Evolutionary conservation across 1,284 basidiomycete genomes (phyloP).

Genomic region (Ceratobasidium theobromae): DNA sequence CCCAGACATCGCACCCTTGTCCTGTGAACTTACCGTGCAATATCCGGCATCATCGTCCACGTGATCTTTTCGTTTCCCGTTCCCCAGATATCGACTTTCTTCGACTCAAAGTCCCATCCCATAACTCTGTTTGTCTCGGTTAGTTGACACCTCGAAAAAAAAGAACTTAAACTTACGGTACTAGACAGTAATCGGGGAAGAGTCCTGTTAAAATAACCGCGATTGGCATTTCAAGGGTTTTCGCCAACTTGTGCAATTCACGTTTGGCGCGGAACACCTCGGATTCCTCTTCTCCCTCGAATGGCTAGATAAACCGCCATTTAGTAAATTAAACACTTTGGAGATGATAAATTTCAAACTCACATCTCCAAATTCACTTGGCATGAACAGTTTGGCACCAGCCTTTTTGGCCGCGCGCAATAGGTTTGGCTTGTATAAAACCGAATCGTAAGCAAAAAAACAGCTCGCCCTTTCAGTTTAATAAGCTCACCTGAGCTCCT

Average conservation of each 20-base stretch:
- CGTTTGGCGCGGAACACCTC: constrained; percentile 22
- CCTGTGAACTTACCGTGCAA: constrained; percentile 20
- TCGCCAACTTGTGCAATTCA: constrained; percentile 27
- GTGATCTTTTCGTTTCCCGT: constrained; percentile 22
- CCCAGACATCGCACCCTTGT: neutral
- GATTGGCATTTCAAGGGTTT: constrained; percentile 21
- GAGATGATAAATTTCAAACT: neutral
- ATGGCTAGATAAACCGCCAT: neutral
- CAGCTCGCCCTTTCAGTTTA: neutral
- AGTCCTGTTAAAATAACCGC: constrained; percentile 19
- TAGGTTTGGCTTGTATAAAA: constrained; percentile 5
- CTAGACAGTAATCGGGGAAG: constrained; percentile 20
- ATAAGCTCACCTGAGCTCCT: neutral
- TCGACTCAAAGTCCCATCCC: constrained; percentile 19
- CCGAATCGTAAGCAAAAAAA: neutral
- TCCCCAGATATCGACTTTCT: constrained; percentile 28
- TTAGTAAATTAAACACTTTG: neutral
- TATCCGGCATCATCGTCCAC: constrained; percentile 30
- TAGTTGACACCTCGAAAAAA: neutral
- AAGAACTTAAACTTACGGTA: neutral
- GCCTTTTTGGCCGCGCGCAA: constrained; percentile 20
- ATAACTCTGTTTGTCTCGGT: neutral
- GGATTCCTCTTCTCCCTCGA: constrained; percentile 16
- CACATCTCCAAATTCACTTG: constrained; percentile 28
- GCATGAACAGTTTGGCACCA: constrained; percentile 30